A percentile compares a stretch with the other conserved stretches of the same genome.
Evolutionary conservation across 2,329 filamentous ascomycete species (phyloP).

Genomic region (Salinomyces thailandicus): DNA sequence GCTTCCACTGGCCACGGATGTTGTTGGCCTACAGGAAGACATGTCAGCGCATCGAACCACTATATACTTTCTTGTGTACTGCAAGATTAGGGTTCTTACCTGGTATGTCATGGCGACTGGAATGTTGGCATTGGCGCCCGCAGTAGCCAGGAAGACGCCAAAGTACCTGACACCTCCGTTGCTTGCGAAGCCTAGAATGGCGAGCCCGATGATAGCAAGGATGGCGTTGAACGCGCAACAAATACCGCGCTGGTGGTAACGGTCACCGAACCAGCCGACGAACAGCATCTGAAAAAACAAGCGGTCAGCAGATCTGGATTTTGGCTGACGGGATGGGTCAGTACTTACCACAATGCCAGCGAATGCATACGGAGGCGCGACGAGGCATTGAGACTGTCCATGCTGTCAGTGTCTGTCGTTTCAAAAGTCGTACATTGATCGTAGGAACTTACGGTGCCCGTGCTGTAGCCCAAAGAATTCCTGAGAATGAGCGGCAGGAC

Average conservation of each 20-base stretch:
- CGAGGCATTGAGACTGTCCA: constrained; percentile 16
- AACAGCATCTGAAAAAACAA: constrained; percentile 8
- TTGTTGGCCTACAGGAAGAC: constrained; percentile 81
- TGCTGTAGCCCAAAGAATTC: constrained; percentile 23
- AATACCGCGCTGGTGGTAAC: constrained; percentile 45
- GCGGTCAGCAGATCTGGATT: no score
- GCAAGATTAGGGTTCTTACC: no score
- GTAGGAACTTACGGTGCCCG: constrained; percentile 1
- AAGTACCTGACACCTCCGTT: constrained; percentile 54
- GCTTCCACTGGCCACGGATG: constrained; percentile 78
- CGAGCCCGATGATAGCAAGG: constrained; percentile 53
- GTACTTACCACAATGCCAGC: constrained; percentile 22
- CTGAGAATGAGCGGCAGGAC: constrained; percentile 7
- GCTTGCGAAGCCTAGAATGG: constrained; percentile 59
- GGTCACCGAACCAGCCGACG: constrained; percentile 20
- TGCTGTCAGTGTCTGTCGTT: constrained; percentile 1
- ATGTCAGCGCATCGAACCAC: no score
- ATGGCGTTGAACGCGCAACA: constrained; percentile 56
- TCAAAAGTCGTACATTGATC: not conserved
- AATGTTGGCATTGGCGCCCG: constrained; percentile 64
- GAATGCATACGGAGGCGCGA: constrained; percentile 27
- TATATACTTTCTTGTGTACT: no score
- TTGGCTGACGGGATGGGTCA: no score
- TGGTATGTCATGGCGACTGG: constrained; percentile 55
- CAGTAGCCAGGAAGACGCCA: constrained; percentile 62